Conservation (phyloP, 2,329 filamentous ascomycete genomes). For the Chaetothyriales sp. region DNA sequence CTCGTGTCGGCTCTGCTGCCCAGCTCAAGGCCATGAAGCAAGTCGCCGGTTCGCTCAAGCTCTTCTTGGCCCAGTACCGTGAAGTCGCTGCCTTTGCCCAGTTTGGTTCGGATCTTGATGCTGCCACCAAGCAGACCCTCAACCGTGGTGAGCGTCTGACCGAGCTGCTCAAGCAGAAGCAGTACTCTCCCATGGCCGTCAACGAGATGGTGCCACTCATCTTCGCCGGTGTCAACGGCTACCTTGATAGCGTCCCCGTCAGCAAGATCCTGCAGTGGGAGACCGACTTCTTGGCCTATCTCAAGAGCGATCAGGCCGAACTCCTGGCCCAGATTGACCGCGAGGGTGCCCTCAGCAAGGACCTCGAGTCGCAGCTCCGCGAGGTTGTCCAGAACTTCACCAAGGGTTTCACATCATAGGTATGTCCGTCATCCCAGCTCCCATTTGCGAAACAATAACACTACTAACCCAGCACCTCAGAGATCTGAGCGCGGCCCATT, state of each 20-base stretch:
- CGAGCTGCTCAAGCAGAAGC: slow-evolving; percentile 99
- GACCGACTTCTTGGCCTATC: slow-evolving; percentile 79
- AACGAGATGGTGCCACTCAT: slow-evolving; percentile 99
- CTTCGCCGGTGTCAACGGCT: slow-evolving; percentile 97
- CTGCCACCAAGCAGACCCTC: slow-evolving; percentile 96
- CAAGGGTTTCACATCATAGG: slow-evolving; percentile 64
- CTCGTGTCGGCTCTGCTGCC: slow-evolving; percentile 97
- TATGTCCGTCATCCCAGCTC: slow-evolving; percentile 4
- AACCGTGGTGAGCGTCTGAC: slow-evolving; percentile 96
- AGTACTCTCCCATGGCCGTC: slow-evolving; percentile 96
- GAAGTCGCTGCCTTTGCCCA: slow-evolving; percentile 98
- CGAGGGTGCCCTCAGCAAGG: slow-evolving; percentile 93
- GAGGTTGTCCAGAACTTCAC: slow-evolving; percentile 67
- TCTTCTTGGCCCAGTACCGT: slow-evolving; percentile 99
- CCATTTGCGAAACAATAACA: not conserved
- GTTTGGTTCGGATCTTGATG: slow-evolving; percentile 99
- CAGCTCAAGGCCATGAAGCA: slow-evolving; percentile 99
- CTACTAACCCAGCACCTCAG: not conserved
- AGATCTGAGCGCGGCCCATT: slow-evolving; percentile 5
- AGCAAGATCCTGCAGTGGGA: slow-evolving; percentile 87
- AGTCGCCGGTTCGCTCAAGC: slow-evolving; percentile 97
- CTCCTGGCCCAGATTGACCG: slow-evolving; percentile 77
- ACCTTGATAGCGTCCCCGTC: slow-evolving; percentile 78
- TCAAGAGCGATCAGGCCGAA: slow-evolving; percentile 79
- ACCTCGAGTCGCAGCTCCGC: slow-evolving; percentile 50